These are phyloP conservation scores for Nakataea oryzae DNA, from an alignment of 2,329 filamentous ascomycete species.

Conservation along the genomic window DNA sequence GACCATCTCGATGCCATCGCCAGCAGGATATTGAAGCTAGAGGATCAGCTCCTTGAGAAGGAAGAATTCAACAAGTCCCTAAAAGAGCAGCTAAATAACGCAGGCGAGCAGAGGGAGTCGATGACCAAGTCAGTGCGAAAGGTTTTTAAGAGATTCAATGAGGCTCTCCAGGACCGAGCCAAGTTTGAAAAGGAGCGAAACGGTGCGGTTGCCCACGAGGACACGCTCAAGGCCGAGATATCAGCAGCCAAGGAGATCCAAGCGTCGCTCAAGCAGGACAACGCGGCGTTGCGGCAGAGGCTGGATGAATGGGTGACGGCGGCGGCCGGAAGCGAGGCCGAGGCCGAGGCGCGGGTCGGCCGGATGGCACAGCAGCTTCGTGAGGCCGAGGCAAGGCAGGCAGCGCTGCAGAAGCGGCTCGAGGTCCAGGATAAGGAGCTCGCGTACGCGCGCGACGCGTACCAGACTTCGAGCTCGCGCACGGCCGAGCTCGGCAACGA, in stretches of 20 bases:
- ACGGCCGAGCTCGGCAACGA: conserved; percentile 33
- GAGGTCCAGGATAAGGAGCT: conserved; percentile 30
- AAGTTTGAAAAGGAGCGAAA: conserved; percentile 34
- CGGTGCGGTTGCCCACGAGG: conserved; percentile 16
- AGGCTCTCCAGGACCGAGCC: conserved; percentile 39
- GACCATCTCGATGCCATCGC: conserved; percentile 19
- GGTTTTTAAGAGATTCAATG: conserved; percentile 35
- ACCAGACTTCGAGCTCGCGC: conserved; percentile 45
- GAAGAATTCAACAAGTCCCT: conserved; percentile 10
- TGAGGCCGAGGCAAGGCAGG: conserved; percentile 26
- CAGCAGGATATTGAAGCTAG: conserved; percentile 23
- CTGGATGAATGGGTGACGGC: conserved; percentile 22
- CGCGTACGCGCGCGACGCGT: conserved; percentile 46
- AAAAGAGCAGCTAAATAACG: conserved; percentile 26
- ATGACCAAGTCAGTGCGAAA: conserved; percentile 30
- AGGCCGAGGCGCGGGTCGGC: conserved; percentile 26
- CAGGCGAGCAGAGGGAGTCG: conserved; percentile 35
- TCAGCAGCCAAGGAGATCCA: conserved; percentile 26
- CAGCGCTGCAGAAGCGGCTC: conserved; percentile 26
- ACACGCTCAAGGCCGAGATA: conserved; percentile 21
- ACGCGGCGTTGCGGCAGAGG: conserved; percentile 22
- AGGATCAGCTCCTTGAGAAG: conserved; percentile 22
- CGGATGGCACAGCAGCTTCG: conserved; percentile 28
- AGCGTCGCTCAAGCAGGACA: conserved; percentile 25
- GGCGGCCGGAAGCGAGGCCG: conserved; percentile 24